Evolutionary conservation across 2,329 filamentous ascomycete species (phyloP), one percentile per base, ranked within the genome.

Genomic region (Phaeophleospora eucalypticola): DNA sequence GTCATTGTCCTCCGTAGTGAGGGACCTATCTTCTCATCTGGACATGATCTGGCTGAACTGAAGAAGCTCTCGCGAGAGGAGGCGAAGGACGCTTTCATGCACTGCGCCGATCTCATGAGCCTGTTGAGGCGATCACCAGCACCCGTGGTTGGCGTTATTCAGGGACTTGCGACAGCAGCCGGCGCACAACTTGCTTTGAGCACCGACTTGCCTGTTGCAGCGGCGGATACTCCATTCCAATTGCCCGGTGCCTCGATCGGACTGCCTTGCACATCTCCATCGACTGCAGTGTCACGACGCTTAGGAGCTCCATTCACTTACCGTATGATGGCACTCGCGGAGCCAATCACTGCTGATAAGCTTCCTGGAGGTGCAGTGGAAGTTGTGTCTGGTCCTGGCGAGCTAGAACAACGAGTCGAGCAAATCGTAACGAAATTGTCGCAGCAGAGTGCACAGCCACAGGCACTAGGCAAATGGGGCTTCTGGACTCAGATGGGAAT

Each of bases 21-120:
- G 18, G 52, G 52, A 12, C 46, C 46, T n/a, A 49, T 54, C n/a
- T 54, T 54, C 34, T 51, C 37, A 8, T 49, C 52, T n/a, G 52
- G 52, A 4, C 52, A 54, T 40, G 52, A 54, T 27, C 41, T 54
- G 8, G 42, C 38, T n/a, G 52, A 54, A 19, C 40, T 54, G 12
- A 45, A 45, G n/a, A 43, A 43, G n/a, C 39, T 52, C 17, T 47
- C 49, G 2, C 37, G 41, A 10, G 44, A 37, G 18, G 42, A 52
- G 3, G 46, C 52, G 36, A 52, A 54, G 38, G 45, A 45, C 36
- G 49, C 49, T 2, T 54, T 52, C 29, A 43, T 40, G 4, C 39
- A 52, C n/a, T 54, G 52, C 41, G 52, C 52, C 17, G 48, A 54
- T 27, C 43, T 52, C 32, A 54, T 54, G 52, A 36, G 36, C 12